Evolutionary conservation across 2,329 filamentous ascomycete genomes (phyloP), one percentile per base, ranked within the genome.

Genomic region (Pestalotiopsis sp.): DNA sequence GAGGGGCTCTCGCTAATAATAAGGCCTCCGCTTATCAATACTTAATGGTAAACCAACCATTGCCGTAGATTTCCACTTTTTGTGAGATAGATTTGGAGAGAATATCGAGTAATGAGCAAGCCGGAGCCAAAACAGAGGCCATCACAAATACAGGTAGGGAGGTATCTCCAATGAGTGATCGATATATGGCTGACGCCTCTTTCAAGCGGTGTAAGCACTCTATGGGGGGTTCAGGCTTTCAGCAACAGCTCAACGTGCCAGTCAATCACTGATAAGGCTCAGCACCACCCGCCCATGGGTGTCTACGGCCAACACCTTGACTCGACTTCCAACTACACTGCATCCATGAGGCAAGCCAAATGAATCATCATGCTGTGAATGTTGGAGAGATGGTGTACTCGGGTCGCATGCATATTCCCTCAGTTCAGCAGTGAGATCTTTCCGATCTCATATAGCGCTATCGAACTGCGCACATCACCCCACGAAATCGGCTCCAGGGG

Each of bases 401-500:
- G 31, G 31, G 31, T 36, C 31, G 31, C 31, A 36, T 36, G 31
- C 31, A 36, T 36, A 36, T 9, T 36, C 31, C 31, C 31, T 36
- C 31, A 36, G 2, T 36, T 36, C 31, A 36, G 31, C 31, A 36
- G 31, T 36, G 31, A 36, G 31, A 36, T 36, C 31, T 36, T 36
- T 36, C 31, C 31, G 7, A 36, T 36, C 31, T 36, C 31, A 20
- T n/a, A 20, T 52, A 52, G 45, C 45, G 45, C 45, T 17, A 52
- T n/a, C 45, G 5, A 65, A 41, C 65, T 63, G 65, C 68, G 66
- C 45, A 68, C 60, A 52, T 69, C 60, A 66, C 68, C 70, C 70
- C 69, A 69, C 45, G 45, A 52, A n/a, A n/a, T 17, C 45, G 17
- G 45, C 20, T 69, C 68, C 66, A 66, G 70, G 56, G 27, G 56